Percentiles rank a stretch among this genome's conserved stretches.
Evolutionary conservation across 1,284 basidiomycete genomes (phyloP).

Genomic region (Ustilago tritici): DNA sequence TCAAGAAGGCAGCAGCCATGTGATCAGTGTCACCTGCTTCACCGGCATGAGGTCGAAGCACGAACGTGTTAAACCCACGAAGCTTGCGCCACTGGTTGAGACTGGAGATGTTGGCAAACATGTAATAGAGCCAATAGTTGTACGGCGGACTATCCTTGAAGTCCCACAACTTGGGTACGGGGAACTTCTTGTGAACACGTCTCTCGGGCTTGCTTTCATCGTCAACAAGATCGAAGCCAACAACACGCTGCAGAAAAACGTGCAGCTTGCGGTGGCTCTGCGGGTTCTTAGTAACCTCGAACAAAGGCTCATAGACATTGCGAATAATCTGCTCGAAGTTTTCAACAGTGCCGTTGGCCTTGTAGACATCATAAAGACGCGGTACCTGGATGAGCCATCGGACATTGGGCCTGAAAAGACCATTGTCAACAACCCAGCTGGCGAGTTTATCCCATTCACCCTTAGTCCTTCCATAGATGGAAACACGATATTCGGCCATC

Average conservation of each 20-base stretch:
- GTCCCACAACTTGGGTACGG: slow-evolving; percentile 91
- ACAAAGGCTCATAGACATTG: slow-evolving; percentile 91
- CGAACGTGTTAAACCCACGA: slow-evolving; percentile 93
- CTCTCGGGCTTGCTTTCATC: slow-evolving; percentile 96
- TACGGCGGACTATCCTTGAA: slow-evolving; percentile 90
- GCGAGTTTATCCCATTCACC: slow-evolving; percentile 98
- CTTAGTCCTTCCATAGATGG: slow-evolving; percentile 83
- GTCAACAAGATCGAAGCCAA: slow-evolving; percentile 97
- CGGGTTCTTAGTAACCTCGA: slow-evolving; percentile 95
- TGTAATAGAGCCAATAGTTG: slow-evolving; percentile 94
- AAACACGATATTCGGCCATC: slow-evolving; percentile 88
- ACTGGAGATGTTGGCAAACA: slow-evolving; percentile 95
- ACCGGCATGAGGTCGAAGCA: slow-evolving; percentile 94
- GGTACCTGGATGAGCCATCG: slow-evolving; percentile 98
- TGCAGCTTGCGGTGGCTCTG: slow-evolving; percentile 91
- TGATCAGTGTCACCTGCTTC: slow-evolving; percentile 99
- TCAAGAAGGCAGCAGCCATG: slow-evolving; percentile 92
- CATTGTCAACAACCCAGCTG: slow-evolving; percentile 94
- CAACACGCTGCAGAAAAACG: slow-evolving; percentile 91
- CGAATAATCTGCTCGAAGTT: slow-evolving; percentile 91
- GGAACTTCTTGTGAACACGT: slow-evolving; percentile 93
- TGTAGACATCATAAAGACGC: slow-evolving; percentile 95
- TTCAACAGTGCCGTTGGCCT: slow-evolving; percentile 83
- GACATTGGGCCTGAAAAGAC: slow-evolving; percentile 94
- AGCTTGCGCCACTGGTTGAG: slow-evolving; percentile 89